Evolutionary conservation across 768 basidiomycete species (phyloP).

Genomic region (Pleurotus tuber-regium): DNA sequence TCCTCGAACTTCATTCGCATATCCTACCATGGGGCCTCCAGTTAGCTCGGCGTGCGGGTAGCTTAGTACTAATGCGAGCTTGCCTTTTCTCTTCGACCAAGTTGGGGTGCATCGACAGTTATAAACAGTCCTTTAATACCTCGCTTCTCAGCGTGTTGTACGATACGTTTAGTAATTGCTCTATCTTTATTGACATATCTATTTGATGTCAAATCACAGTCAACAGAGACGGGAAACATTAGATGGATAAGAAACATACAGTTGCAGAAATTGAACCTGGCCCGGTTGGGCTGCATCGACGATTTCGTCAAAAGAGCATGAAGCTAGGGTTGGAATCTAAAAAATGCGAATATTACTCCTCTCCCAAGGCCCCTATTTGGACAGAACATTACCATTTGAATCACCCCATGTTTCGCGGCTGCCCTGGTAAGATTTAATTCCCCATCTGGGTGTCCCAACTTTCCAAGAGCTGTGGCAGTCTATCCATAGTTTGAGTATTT

Average conservation of each 20-base stretch:
- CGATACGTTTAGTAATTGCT: constrained; percentile 77
- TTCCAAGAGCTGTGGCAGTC: constrained; percentile 86
- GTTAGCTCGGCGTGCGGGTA: no score
- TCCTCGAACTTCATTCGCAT: constrained; percentile 97
- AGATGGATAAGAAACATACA: constrained; percentile 41
- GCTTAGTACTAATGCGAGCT: no score
- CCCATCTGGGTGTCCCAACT: constrained; percentile 94
- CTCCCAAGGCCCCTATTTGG: no score
- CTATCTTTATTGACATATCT: constrained; percentile 94
- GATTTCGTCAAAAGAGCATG: constrained; percentile 94
- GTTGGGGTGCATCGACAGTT: constrained; percentile 96
- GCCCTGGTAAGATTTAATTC: constrained; percentile 90
- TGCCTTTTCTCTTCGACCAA: constrained; percentile 88
- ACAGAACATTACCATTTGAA: constrained; percentile 50
- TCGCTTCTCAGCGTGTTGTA: constrained; percentile 86
- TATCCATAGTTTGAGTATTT: constrained; percentile 12
- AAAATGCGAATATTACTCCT: no score
- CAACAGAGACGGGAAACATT: not conserved
- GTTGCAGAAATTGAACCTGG: constrained; percentile 84
- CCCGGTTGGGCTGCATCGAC: constrained; percentile 79
- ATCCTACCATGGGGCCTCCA: no score
- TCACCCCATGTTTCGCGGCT: constrained; percentile 69
- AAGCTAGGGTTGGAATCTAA: constrained; percentile 95
- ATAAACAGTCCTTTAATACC: constrained; percentile 95
- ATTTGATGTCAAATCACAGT: not conserved